Base-by-base conservation (phyloP, 768 basidiomycete genomes). In the Collybia mongolica region DNA sequence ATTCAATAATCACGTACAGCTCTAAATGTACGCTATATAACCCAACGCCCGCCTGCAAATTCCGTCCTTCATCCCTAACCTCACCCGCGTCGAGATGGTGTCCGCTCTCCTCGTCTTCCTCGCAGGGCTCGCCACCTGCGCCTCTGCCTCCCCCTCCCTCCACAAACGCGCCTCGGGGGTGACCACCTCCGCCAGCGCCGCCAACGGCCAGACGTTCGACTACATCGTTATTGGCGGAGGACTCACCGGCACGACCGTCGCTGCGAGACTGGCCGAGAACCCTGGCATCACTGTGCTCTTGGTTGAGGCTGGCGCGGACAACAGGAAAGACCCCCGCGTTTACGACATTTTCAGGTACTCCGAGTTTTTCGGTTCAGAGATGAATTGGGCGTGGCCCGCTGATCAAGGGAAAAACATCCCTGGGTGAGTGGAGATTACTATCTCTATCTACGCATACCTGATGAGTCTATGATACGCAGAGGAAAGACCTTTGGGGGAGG, bases 291-390 rank as follows among this genome's bases (percentile, higher is more conserved):
- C 71, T 8, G 71, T 83, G 0, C 67, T 81, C 3, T 60, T 81
- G 49, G 67, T 83, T 39, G 81, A 83, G 60, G 80, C 74, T 2
- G 81, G 81, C 1, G 67, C 61, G 6, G 79, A 80, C 54, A 63
- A 78, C 53, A 68, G 77, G 19, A 63, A 64, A 5, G 72, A 79
- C 53, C 63, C 72, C 1, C 60, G 66, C 11, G 70, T 81, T 1
- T 77, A 72, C 48, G 75, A 80, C 48, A 68, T 79, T 17, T 74
- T 78, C 52, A 56, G 64, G 24, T 81, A 75, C 54, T 63, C 69
- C 6, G 58, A 66, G 23, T 74, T 74, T 15, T 73, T 77, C 52
- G 68, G 65, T 4, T 66, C 69, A 15, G 64, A 70, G 4, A 59
- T 81, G 37, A 74, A 76, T 59, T 80, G 76, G 77, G 53, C 50